These are phyloP conservation scores for Stenogyne calaminthoides DNA, from an alignment of 305 asterid genomes.

Conservation along the genomic window DNA sequence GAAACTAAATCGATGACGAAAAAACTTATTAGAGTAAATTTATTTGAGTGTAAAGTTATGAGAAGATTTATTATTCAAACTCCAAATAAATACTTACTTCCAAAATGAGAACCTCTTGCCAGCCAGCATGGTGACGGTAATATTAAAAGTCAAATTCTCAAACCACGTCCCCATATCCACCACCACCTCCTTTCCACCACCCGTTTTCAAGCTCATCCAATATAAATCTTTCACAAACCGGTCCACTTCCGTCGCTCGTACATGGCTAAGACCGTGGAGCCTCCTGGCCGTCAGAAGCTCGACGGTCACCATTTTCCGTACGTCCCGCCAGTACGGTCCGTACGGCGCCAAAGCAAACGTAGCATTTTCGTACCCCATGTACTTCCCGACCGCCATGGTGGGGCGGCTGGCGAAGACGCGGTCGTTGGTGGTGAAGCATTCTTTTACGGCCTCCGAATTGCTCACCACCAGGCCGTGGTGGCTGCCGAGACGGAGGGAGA, in stretches of 20 bases:
- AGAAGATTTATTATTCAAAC: no score
- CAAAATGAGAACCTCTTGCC: constrained; percentile 30
- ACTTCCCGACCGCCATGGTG: constrained; percentile 22
- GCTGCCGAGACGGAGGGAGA: constrained; percentile 51
- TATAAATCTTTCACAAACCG: constrained; percentile 23
- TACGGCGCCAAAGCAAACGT: constrained; percentile 35
- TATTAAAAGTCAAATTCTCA: constrained; percentile 36
- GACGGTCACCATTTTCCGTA: constrained; percentile 38
- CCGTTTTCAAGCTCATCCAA: background rate
- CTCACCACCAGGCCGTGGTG: constrained; percentile 59
- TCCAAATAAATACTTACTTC: no score
- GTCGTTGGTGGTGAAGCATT: constrained; percentile 58
- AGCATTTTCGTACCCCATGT: constrained; percentile 33
- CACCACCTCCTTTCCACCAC: background rate
- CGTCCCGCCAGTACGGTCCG: constrained; percentile 44
- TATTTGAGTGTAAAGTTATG: no score
- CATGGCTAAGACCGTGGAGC: constrained; percentile 27
- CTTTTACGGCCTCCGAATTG: constrained; percentile 45
- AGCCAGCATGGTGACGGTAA: constrained; percentile 25
- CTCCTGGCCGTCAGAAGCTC: constrained; percentile 34
- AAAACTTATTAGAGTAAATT: no score
- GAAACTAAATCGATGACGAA: no score
- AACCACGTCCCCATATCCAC: constrained; percentile 20
- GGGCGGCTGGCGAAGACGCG: constrained; percentile 40
- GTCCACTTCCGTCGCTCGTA: constrained; percentile 28